Conservation (phyloP, 2,329 filamentous ascomycete species). For the Cadophora sp. region DNA sequence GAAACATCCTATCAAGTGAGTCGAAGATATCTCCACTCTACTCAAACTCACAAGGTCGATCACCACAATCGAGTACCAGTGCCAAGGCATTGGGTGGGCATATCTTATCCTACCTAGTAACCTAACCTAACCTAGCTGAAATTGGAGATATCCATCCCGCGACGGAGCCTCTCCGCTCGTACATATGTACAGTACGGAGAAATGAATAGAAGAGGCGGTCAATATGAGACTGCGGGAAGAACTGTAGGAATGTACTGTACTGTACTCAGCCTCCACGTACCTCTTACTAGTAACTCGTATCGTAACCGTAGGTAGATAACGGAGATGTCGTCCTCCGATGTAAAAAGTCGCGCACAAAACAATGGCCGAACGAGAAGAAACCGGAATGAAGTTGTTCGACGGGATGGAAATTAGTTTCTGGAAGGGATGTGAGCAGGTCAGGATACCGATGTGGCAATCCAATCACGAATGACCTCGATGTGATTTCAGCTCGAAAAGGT, state of each 20-base stretch:
- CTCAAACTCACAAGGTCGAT: background rate
- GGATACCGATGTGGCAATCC: background rate
- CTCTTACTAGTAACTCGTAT: too few species aligned
- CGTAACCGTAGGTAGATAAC: too few species aligned
- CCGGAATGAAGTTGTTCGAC: background rate
- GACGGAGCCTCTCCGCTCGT: background rate
- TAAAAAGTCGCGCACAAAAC: background rate
- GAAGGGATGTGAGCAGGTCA: background rate
- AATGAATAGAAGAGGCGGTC: too few species aligned
- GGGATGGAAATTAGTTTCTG: background rate
- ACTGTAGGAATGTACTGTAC: too few species aligned
- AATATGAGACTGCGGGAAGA: too few species aligned
- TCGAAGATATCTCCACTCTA: background rate
- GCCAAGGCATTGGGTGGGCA: background rate
- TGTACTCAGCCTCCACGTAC: constrained; percentile 1
- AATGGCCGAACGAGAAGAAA: constrained; percentile 2
- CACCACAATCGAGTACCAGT: background rate
- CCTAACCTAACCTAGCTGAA: background rate
- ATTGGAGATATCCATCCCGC: background rate
- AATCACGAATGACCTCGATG: background rate
- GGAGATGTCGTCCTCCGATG: too few species aligned
- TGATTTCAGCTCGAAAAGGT: background rate
- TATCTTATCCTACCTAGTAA: background rate
- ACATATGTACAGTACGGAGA: too few species aligned
- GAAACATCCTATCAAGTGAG: too few species aligned